phyloP scores from a whole-genome alignment of 345 rosid species.

The Camelina neglecta region DNA sequence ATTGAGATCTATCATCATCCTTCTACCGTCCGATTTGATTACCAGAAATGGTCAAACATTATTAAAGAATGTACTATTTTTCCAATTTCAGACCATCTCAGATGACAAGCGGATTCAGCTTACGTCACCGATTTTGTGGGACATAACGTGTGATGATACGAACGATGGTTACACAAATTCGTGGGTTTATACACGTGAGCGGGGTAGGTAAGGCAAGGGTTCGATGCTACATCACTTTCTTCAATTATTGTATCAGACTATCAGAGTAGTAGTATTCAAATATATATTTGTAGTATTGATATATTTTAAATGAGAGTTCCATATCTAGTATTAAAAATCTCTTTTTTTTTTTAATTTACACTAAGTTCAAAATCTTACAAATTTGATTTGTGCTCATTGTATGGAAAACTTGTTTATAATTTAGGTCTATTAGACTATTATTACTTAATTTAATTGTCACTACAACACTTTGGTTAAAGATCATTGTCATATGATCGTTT shows the following conservation, averaged over 20 bases:
- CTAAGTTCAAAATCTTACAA: too few relatives aligned
- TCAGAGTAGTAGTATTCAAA: too few relatives aligned
- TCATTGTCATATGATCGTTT: too few relatives aligned
- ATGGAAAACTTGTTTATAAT: too few relatives aligned
- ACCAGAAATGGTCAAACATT: slow-evolving; percentile 21
- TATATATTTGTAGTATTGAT: too few relatives aligned
- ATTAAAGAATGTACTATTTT: slow-evolving; percentile 27
- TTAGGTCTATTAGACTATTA: too few relatives aligned
- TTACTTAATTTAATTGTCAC: too few relatives aligned
- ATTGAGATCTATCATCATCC: slow-evolving; percentile 10
- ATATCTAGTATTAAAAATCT: too few relatives aligned
- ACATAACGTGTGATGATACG: slow-evolving; percentile 5
- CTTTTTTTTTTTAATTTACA: too few relatives aligned
- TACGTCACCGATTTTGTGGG: slow-evolving; percentile 36
- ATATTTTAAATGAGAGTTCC: too few relatives aligned
- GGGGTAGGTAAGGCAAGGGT: slow-evolving; percentile 8
- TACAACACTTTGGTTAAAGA: too few relatives aligned
- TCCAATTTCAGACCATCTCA: slow-evolving; percentile 17
- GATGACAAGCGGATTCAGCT: slow-evolving; percentile 11
- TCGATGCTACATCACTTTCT: slow-evolving; percentile 8
- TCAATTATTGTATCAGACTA: not conserved
- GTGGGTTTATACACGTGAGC: slow-evolving; percentile 42
- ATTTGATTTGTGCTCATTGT: too few relatives aligned
- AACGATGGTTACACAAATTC: slow-evolving; percentile 16
- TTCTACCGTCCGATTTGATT: slow-evolving; percentile 28